phyloP scores from a whole-genome alignment of 192 early-diverging fungal genomes.

The Coemansia brasiliensis region DNA sequence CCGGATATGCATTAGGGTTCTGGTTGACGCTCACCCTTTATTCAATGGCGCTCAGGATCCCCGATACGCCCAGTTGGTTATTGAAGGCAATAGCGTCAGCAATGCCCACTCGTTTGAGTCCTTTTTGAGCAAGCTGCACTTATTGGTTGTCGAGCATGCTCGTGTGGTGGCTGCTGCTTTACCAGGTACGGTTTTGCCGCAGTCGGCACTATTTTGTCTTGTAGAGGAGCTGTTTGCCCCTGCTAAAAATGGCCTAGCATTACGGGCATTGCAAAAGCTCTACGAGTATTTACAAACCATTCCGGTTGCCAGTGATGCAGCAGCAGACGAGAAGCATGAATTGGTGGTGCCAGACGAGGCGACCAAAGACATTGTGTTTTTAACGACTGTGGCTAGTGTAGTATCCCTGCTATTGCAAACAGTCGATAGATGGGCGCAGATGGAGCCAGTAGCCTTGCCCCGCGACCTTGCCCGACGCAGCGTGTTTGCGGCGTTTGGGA shows the following conservation, averaged over 20 bases:
- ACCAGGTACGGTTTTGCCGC: constrained; percentile 15
- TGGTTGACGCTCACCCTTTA: constrained; percentile 38
- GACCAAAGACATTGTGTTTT: constrained; percentile 37
- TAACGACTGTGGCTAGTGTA: constrained; percentile 41
- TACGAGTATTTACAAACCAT: constrained; percentile 26
- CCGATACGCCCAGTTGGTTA: constrained; percentile 6
- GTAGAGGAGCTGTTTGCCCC: constrained; percentile 28
- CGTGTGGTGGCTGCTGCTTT: constrained; percentile 22
- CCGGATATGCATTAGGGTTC: constrained; percentile 31
- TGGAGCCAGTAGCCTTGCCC: constrained; percentile 25
- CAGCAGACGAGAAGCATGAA: not conserved
- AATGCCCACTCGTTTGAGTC: constrained; percentile 34
- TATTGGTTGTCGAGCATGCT: constrained; percentile 29
- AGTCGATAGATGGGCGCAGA: constrained; percentile 20
- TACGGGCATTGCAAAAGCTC: constrained; percentile 21
- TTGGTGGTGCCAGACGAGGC: constrained; percentile 37
- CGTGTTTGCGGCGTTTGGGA: constrained; percentile 43
- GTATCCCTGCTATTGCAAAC: constrained; percentile 28
- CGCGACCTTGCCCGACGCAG: constrained; percentile 28
- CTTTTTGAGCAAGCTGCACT: constrained; percentile 26
- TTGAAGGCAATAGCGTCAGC: not conserved
- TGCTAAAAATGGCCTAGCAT: constrained; percentile 9
- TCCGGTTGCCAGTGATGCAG: constrained; percentile 10
- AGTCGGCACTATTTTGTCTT: constrained; percentile 29
- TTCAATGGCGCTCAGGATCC: constrained; percentile 3